These are phyloP conservation scores for Larix kaempferi DNA, from an alignment of 75 land plant genomes.

Conservation along the genomic window DNA sequence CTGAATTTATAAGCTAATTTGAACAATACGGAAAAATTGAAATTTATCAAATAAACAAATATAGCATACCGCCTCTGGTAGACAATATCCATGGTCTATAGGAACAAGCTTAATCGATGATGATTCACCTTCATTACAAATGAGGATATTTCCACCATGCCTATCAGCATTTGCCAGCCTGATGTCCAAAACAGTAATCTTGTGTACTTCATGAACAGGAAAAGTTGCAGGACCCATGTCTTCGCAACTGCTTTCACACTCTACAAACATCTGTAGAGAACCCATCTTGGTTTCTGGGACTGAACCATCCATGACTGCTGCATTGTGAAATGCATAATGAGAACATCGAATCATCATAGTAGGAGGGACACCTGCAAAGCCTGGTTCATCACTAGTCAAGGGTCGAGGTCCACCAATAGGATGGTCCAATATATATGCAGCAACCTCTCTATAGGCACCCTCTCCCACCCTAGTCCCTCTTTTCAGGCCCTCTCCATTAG, in stretches of 20 bases:
- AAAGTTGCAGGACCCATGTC: conserved; percentile 11
- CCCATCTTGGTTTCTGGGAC: conserved; percentile 6
- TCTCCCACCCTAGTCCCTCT: conserved; percentile 16
- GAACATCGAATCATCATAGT: conserved; percentile 18
- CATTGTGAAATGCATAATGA: conserved; percentile 11
- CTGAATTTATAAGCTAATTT: no score
- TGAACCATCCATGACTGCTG: not conserved
- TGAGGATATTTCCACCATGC: conserved; percentile 18
- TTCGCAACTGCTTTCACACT: conserved; percentile 15
- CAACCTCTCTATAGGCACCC: conserved; percentile 18
- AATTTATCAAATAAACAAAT: not conserved
- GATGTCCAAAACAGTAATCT: conserved; percentile 22
- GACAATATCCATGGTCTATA: conserved; percentile 31
- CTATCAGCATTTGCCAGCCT: conserved; percentile 26
- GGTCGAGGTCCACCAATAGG: conserved; percentile 9
- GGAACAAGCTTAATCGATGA: conserved; percentile 13
- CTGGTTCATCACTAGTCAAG: not conserved
- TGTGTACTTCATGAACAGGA: conserved; percentile 20
- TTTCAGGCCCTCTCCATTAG: not conserved
- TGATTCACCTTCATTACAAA: not conserved
- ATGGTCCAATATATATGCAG: conserved; percentile 22
- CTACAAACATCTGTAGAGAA: conserved; percentile 18
- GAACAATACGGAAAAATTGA: no score
- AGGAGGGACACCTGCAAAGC: conserved; percentile 32
- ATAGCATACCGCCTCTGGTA: conserved; percentile 16